These are phyloP conservation scores for Russula vinacea DNA, from an alignment of 768 basidiomycete genomes.

Conservation along the genomic window DNA sequence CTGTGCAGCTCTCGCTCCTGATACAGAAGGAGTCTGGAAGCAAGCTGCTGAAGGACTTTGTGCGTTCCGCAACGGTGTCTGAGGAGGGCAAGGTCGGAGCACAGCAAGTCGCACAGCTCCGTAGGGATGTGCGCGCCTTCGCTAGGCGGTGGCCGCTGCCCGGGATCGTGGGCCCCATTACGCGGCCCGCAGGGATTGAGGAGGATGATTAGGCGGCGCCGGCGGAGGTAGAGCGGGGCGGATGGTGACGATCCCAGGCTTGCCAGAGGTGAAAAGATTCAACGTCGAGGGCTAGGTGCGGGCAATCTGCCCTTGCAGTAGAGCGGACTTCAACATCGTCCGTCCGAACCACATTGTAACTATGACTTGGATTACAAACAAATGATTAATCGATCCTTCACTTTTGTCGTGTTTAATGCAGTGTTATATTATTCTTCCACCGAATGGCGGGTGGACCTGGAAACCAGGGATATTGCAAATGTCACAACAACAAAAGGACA, in stretches of 20 bases:
- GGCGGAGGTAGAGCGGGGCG: not conserved
- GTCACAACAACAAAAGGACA: conserved; percentile 11
- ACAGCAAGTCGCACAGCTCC: conserved; percentile 66
- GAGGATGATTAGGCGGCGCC: conserved; percentile 42
- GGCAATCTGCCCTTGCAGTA: conserved; percentile 4
- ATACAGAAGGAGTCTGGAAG: conserved; percentile 94
- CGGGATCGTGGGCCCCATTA: conserved; percentile 56
- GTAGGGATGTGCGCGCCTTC: conserved; percentile 76
- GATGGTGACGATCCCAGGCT: not conserved
- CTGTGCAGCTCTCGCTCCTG: conserved; percentile 83
- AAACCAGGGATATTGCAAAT: not conserved
- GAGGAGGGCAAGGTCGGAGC: conserved; percentile 70
- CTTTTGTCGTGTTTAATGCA: not conserved
- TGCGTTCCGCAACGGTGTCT: conserved; percentile 68
- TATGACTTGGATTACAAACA: not conserved
- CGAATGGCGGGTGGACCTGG: not conserved
- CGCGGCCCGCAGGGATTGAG: conserved; percentile 59
- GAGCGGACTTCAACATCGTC: conserved; percentile 32
- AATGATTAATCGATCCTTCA: not conserved
- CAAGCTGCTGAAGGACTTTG: conserved; percentile 95
- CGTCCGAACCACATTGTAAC: conserved; percentile 5
- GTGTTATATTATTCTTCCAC: not conserved
- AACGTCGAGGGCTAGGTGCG: conserved; percentile 19
- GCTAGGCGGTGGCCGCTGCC: conserved; percentile 90
- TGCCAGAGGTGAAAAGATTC: conserved; percentile 22